Percentiles rank a stretch among this genome's conserved stretches.
Evolutionary conservation across 2,329 filamentous ascomycete species (phyloP).

Genomic region (Aureobasidium zeae): DNA sequence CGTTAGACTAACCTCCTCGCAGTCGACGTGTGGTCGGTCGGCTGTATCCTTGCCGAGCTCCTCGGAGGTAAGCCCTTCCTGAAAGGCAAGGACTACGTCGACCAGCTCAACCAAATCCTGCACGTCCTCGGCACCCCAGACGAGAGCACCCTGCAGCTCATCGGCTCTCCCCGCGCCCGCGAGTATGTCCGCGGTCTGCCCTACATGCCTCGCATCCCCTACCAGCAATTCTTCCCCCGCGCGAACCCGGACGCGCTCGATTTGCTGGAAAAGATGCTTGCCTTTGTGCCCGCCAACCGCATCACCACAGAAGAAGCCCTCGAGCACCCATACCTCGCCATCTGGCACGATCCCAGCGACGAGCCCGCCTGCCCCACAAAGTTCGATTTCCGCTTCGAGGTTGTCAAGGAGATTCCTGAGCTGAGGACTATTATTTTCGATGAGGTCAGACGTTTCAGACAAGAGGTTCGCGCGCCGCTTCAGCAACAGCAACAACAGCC

Average conservation of each 20-base stretch:
- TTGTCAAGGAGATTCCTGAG: slow-evolving; percentile 87
- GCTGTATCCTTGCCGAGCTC: slow-evolving; percentile 92
- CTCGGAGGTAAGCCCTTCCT: slow-evolving; percentile 96
- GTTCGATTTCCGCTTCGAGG: slow-evolving; percentile 97
- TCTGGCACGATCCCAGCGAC: slow-evolving; percentile 97
- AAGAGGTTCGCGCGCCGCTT: slow-evolving; percentile 32
- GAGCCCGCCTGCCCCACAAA: slow-evolving; percentile 88
- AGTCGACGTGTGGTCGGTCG: slow-evolving; percentile 99
- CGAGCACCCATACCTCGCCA: slow-evolving; percentile 90
- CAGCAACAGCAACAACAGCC: slow-evolving; percentile 36
- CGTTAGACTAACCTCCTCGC: slow-evolving; percentile 15
- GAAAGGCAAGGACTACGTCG: slow-evolving; percentile 97
- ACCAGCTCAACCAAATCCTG: slow-evolving; percentile 98
- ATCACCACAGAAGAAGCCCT: slow-evolving; percentile 92
- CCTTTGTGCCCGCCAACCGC: slow-evolving; percentile 87
- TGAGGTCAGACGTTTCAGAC: slow-evolving; percentile 83
- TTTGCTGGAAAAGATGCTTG: slow-evolving; percentile 91
- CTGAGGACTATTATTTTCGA: slow-evolving; percentile 97
- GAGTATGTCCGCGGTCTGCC: slow-evolving; percentile 86
- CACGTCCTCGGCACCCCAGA: slow-evolving; percentile 96
- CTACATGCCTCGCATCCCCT: slow-evolving; percentile 87
- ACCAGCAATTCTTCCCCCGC: slow-evolving; percentile 79
- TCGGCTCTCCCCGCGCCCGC: slow-evolving; percentile 89
- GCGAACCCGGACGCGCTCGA: slow-evolving; percentile 95
- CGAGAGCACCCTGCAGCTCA: slow-evolving; percentile 85